Evolutionary conservation across 805 yeast species (phyloP).

Genomic region (Wickerhamiella domercqiae): DNA sequence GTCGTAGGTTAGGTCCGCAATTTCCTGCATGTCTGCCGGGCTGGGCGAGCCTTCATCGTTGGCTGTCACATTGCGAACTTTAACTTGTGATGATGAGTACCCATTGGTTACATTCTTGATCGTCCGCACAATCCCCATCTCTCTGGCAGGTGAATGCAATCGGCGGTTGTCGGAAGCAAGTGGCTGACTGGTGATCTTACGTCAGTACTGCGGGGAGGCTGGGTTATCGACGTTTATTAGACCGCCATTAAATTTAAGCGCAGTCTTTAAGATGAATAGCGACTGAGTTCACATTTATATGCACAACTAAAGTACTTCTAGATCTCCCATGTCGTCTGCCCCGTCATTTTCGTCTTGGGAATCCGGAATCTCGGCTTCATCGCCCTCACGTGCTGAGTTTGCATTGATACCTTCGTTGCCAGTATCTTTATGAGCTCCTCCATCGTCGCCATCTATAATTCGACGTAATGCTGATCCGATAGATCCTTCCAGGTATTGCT

Average conservation of each 20-base stretch:
- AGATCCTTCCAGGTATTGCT: slow-evolving; percentile 12
- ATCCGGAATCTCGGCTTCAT: background rate
- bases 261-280: too few species aligned
- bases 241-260: too few species aligned
- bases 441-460: too few species aligned
- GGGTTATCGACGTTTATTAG: too few species aligned
- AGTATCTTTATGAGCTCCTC: too few species aligned
- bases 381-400: background rate
- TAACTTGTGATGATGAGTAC: slow-evolving; percentile 67
- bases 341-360: background rate
- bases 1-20: slow-evolving; percentile 59
- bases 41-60: slow-evolving; percentile 81
- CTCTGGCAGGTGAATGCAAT: background rate
- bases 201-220: too few species aligned
- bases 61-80: slow-evolving; percentile 80
- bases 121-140: slow-evolving; percentile 74
- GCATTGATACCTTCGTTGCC: background rate
- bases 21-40: slow-evolving; percentile 65
- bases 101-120: slow-evolving; percentile 85
- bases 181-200: too few species aligned
- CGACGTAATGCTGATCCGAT: background rate
- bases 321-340: too few species aligned
- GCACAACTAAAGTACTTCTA: too few species aligned
- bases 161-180: background rate
- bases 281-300: too few species aligned